Conservation (phyloP, 768 basidiomycete species). For the Dentipellis sp. region DNA sequence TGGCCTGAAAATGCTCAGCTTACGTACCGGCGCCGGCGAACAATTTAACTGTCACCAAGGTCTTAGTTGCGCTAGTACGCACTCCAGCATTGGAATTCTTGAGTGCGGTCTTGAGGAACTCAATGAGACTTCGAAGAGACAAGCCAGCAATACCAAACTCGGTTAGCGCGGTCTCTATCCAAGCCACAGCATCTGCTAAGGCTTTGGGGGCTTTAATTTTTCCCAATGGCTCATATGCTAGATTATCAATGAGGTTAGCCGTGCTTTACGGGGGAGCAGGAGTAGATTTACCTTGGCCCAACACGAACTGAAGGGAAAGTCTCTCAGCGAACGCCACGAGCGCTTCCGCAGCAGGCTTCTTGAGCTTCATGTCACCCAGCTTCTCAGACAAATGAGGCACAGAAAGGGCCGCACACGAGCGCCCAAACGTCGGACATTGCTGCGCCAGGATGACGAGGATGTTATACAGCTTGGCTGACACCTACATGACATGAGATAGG, state of each 20-base stretch:
- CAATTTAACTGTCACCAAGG: constrained; percentile 82
- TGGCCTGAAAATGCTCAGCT: not conserved
- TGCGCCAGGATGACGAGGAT: constrained; percentile 69
- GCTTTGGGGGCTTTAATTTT: constrained; percentile 98
- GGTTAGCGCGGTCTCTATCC: constrained; percentile 77
- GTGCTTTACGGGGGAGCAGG: constrained; percentile 13
- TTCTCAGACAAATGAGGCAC: constrained; percentile 86
- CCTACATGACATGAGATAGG: constrained; percentile 35
- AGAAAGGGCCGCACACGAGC: constrained; percentile 74
- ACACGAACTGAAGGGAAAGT: constrained; percentile 88
- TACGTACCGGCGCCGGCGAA: constrained; percentile 81
- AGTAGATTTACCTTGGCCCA: constrained; percentile 66
- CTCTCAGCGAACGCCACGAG: constrained; percentile 82
- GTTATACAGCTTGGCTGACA: constrained; percentile 82
- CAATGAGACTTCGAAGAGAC: constrained; percentile 75
- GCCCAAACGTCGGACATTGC: constrained; percentile 73
- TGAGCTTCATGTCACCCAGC: constrained; percentile 91
- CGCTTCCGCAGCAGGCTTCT: constrained; percentile 91
- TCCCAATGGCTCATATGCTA: constrained; percentile 86
- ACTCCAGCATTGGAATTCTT: constrained; percentile 94
- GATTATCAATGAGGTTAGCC: constrained; percentile 6
- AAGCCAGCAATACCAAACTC: constrained; percentile 92
- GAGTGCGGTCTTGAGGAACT: constrained; percentile 79
- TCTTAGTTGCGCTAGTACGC: constrained; percentile 87
- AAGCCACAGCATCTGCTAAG: constrained; percentile 79